phyloP scores from a whole-genome alignment of 805 yeast species.

The Wickerhamomyces silvicola region DNA sequence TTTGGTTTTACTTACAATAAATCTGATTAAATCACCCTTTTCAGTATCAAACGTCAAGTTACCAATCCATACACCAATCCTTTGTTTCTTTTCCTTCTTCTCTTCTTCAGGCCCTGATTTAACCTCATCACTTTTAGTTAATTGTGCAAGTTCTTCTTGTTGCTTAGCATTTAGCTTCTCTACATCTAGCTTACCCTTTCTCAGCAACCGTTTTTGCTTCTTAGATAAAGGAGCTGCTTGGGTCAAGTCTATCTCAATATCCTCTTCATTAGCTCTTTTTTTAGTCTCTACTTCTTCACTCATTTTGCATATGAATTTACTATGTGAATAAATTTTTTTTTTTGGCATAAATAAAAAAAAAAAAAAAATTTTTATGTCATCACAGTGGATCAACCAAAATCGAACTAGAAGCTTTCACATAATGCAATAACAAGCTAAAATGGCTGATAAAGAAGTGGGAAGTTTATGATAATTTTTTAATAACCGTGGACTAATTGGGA shows the following conservation, averaged over 20 bases:
- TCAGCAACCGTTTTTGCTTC: conserved; percentile 80
- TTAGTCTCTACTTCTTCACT: conserved; percentile 28
- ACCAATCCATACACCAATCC: conserved; percentile 89
- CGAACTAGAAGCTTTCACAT: no score
- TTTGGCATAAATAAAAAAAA: conserved; percentile 4
- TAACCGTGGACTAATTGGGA: background rate
- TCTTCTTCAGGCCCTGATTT: conserved; percentile 24
- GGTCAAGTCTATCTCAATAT: conserved; percentile 58
- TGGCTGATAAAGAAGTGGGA: conserved; percentile 33
- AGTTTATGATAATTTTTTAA: no score
- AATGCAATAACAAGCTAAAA: conserved; percentile 3
- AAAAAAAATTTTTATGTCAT: conserved; percentile 4
- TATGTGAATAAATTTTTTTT: conserved; percentile 4
- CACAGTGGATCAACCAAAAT: no score
- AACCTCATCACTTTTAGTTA: conserved; percentile 29
- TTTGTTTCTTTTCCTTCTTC: conserved; percentile 33
- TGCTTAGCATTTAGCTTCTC: conserved; percentile 44
- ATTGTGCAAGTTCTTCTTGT: conserved; percentile 33
- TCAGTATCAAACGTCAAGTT: conserved; percentile 82
- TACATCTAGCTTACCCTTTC: conserved; percentile 64
- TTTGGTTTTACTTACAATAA: conserved; percentile 54
- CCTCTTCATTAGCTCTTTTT: conserved; percentile 33
- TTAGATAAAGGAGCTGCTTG: conserved; percentile 82
- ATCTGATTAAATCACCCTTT: conserved; percentile 63
- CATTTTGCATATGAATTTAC: conserved; percentile 15